Base-by-base conservation (phyloP, 306 rosid genomes). In the Pterocarpus santalinus region DNA sequence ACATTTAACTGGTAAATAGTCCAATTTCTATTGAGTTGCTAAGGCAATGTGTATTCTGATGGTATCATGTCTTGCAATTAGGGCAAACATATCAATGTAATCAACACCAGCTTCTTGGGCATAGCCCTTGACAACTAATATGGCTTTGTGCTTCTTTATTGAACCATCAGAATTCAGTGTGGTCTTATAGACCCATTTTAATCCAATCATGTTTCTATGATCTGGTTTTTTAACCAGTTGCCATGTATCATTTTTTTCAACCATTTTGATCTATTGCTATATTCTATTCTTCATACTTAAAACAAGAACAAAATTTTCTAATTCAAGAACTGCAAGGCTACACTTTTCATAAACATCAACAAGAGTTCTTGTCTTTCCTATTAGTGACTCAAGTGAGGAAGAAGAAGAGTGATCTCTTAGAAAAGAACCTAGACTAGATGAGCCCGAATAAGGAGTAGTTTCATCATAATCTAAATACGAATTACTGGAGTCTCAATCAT, bases 131-230 rank as follows among this genome's bases (percentile, higher is more conserved):
- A 9, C 47, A 0, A 43, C 10, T 43, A 43, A 47, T 47, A 2
- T 47, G 10, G 53, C 53, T 4, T 76, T 76, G 4, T 12, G 16
- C 15, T 65, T 49, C 33, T 65, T 57, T 3, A 76, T 15, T 5
- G 41, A 12, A 5, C 73, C 53, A 76, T 76, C 13, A 33, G 41
- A 41, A 10, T 76, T 76, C 9, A 61, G n/a, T 51, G 64, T 47
- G 62, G 53, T 58, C 4, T 49, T 10, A 15, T 28, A 76, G 33
- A 46, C 30, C 73, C 73, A 76, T 43, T 76, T 76, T 1, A 61
- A 28, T 5, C 81, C 73, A 15, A 76, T 51, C 15, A 7, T 17
- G 7, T 5, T 22, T 22, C 28, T 22, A 22, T 22, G 28, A 22
- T 22, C 0, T 22, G 28, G 28, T 22, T 22, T 22, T 22, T 22